Evolutionary conservation across 1,284 basidiomycete species (phyloP), one percentile per base, ranked within the genome.

Genomic region (Dichomitus squalens): DNA sequence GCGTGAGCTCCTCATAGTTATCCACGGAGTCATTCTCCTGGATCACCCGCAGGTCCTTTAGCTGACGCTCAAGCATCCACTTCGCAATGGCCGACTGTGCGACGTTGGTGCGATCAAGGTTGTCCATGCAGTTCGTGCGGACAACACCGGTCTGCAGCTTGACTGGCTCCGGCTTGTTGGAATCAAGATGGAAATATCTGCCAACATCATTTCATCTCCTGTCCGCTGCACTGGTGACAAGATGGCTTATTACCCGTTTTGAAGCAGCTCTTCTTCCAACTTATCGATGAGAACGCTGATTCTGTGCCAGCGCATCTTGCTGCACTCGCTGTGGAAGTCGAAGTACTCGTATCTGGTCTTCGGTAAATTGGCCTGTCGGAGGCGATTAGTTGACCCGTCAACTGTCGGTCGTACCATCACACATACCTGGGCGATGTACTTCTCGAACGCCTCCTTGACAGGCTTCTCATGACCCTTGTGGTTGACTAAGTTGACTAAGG

Each of bases 301-400:
- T 49, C 94, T 85, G 70, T 99, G 94, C 85, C 95, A 99, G 56
- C 93, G 88, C 90, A 99, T 93, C 38, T 92, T 85, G 71, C 88
- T 93, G 81, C 96, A 98, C 74, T 98, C 95, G 66, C 86, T 88
- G 75, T 98, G 96, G 79, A 99, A 99, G 73, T 99, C 97, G 71
- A 97, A 99, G 79, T 98, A 98, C 61, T 92, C 82, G 72, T 99
- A 99, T 69, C 87, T 87, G 51, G 95, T 87, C 48, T 85, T 78
- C 5, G 86, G 79, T 33, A 89, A 66, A 60, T 84, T 80, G 50
- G 87, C 73, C 88, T 90, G 49, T 5, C 62, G 34, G 57, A 27
- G 4, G 48, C 29, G 66, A 49, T 53, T 7, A 47, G 49, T 23
- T 8, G 34, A 38, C 7, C 21, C 3, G 14, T 18, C 20, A 11